phyloP scores from a whole-genome alignment of 306 rosid genomes.

The Citrullus colocynthis region DNA sequence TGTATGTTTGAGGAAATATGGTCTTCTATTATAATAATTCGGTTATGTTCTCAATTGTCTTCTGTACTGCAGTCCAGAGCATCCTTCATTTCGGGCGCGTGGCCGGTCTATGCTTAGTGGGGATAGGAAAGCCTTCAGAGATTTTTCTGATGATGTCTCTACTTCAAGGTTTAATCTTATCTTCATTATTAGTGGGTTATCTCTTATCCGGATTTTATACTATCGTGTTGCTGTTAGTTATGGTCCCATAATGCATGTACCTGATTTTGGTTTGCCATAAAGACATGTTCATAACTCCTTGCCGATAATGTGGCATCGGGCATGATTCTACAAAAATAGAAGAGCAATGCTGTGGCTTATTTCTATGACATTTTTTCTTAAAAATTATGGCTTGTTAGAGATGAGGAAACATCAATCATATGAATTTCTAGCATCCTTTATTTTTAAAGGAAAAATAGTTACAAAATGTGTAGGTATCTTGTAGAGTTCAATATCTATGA shows the following conservation, averaged over 20 bases:
- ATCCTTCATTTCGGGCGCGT: slow-evolving; percentile 81
- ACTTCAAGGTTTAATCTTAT: slow-evolving; percentile 62
- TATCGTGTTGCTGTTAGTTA: background rate
- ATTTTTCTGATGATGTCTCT: slow-evolving; percentile 72
- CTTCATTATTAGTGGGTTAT: slow-evolving; percentile 4
- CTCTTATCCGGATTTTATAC: background rate
- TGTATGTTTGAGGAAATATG: background rate
- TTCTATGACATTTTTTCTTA: background rate
- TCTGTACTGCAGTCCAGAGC: slow-evolving; percentile 64
- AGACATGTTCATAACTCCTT: background rate
- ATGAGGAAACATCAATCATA: background rate
- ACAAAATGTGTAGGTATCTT: background rate
- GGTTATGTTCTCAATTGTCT: background rate
- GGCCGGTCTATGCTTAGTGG: slow-evolving; percentile 95
- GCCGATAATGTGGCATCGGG: background rate
- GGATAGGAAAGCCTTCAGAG: slow-evolving; percentile 70
- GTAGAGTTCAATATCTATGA: background rate
- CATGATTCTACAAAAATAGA: background rate
- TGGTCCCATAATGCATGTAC: background rate
- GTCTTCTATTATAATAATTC: background rate
- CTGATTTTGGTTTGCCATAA: background rate
- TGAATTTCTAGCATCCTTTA: background rate
- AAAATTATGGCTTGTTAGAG: background rate
- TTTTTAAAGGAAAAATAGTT: background rate
- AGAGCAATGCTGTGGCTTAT: background rate